Evolutionary conservation across 2,329 filamentous ascomycete species (phyloP).

Genomic region (Cadophora sp.): DNA sequence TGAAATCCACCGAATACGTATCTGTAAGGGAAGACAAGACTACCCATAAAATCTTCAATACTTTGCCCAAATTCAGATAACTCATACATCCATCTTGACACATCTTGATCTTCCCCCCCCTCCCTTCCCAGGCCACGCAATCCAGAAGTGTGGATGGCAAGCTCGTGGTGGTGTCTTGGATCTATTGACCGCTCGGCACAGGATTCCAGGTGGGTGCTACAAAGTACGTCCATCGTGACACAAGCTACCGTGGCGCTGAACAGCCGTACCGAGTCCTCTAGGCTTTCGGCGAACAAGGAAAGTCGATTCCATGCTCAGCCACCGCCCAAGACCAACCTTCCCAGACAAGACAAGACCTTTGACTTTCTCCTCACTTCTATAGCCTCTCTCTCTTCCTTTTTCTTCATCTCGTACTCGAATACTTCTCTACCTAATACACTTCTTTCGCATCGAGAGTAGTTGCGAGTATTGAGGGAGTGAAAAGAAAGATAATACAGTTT

Average conservation of each 20-base stretch:
- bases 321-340: neutral
- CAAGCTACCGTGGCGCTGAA: neutral
- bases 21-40: neutral
- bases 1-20: neutral
- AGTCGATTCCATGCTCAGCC: neutral
- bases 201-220: neutral
- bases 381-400: neutral
- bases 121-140: conserved; percentile 1
- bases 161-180: neutral
- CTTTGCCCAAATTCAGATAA: too few species aligned
- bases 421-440: neutral
- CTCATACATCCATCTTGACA: too few species aligned
- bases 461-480: too few species aligned
- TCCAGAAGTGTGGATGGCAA: neutral
- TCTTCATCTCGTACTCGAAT: neutral
- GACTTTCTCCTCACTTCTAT: neutral
- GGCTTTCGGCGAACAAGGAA: conserved; percentile 10
- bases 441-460: neutral
- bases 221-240: neutral
- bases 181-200: neutral
- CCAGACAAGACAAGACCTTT: neutral
- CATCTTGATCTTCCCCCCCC: neutral
- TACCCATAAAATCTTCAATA: neutral
- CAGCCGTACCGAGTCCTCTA: neutral
- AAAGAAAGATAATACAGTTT: neutral